A percentile compares a stretch with the other conserved stretches of the same genome.
Evolutionary conservation across 768 basidiomycete genomes (phyloP).

Genomic region (Leccinum subtestaceum): DNA sequence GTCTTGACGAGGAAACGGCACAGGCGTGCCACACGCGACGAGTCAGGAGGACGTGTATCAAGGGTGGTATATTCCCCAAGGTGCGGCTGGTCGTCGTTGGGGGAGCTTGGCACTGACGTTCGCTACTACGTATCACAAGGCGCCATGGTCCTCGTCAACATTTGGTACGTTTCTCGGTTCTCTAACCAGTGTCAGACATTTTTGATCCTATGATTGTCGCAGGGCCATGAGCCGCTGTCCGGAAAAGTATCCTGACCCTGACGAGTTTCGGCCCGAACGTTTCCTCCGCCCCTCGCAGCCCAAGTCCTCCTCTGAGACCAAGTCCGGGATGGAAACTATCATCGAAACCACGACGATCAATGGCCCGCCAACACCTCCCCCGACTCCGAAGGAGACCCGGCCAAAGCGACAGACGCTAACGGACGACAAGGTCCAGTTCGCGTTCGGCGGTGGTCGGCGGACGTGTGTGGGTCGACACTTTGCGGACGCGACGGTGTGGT

Average conservation of each 20-base stretch:
- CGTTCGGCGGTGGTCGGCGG: conserved; percentile 1
- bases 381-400: neutral
- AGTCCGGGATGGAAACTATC: neutral
- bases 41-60: conserved; percentile 16
- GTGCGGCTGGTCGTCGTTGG: neutral
- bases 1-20: too few relatives aligned
- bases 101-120: neutral
- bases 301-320: neutral
- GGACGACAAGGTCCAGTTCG: neutral
- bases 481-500: conserved; percentile 1
- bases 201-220: too few relatives aligned
- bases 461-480: conserved; percentile 1
- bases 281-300: neutral
- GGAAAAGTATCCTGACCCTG: neutral
- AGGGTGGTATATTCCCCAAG: conserved; percentile 22
- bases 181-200: neutral
- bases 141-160: neutral
- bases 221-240: conserved; percentile 5
- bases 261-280: neutral
- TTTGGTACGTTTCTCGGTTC: neutral
- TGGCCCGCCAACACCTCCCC: too few relatives aligned
- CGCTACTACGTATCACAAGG: neutral
- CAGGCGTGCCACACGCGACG: neutral
- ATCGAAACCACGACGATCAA: too few relatives aligned
- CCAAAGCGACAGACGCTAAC: neutral